Conservation (phyloP, 2,329 filamentous ascomycete species). For the Arthrinium puccinioides region DNA sequence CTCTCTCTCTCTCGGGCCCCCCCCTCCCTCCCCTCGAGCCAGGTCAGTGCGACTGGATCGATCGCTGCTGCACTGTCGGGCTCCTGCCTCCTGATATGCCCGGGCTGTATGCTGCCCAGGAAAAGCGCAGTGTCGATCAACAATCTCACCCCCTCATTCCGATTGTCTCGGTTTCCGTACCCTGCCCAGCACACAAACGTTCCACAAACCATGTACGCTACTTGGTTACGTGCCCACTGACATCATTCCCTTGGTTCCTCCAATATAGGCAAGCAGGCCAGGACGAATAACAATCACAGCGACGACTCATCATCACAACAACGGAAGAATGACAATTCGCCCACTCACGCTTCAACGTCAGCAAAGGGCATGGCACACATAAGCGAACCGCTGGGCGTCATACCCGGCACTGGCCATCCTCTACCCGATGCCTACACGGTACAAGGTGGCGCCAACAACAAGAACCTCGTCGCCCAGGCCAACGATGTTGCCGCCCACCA, state of each 20-base stretch:
- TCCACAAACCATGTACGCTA: constrained; percentile 1
- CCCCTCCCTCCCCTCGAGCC: too few relatives aligned
- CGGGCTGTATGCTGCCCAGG: too few relatives aligned
- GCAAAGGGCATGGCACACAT: constrained; percentile 46
- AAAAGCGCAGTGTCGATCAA: too few relatives aligned
- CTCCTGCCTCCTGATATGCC: too few relatives aligned
- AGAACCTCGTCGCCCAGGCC: constrained; percentile 63
- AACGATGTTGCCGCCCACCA: constrained; percentile 58
- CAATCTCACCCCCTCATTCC: too few relatives aligned
- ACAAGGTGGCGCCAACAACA: constrained; percentile 45
- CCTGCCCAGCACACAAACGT: too few relatives aligned
- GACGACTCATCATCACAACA: constrained; percentile 35
- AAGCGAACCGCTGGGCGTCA: constrained; percentile 34
- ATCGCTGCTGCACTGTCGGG: too few relatives aligned
- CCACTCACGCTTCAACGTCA: constrained; percentile 35
- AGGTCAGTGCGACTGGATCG: too few relatives aligned
- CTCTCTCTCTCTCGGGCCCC: constrained; percentile 4
- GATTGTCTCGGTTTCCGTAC: too few relatives aligned
- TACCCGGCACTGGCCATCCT: constrained; percentile 35
- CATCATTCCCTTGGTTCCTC: constrained; percentile 13
- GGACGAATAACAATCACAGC: constrained; percentile 50
- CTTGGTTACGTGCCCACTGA: constrained; percentile 20
- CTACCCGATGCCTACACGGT: constrained; percentile 54
- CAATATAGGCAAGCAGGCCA: constrained; percentile 74
- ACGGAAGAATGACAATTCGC: constrained; percentile 37